These are phyloP conservation scores for Scutellaria galericulata DNA, from an alignment of 257 asterid genomes.

Conservation along the genomic window DNA sequence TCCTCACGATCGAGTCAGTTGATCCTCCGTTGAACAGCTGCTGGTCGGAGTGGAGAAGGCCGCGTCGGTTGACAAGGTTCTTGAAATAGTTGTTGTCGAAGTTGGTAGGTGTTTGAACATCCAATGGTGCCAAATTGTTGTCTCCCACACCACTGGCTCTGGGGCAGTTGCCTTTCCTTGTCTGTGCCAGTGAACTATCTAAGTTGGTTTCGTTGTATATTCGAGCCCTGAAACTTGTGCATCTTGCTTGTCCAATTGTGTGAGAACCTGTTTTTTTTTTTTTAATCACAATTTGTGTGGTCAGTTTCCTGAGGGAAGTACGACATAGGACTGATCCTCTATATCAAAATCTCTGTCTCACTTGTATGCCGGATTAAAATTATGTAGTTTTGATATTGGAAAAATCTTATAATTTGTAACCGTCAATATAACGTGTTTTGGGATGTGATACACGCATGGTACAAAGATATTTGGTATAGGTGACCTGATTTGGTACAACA, in stretches of 20 bases:
- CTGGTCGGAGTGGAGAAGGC: conserved; percentile 93
- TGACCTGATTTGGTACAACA: no score
- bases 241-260: conserved; percentile 89
- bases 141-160: conserved; percentile 63
- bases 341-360: no score
- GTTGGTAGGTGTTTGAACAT: conserved; percentile 55
- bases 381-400: no score
- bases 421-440: no score
- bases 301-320: no score
- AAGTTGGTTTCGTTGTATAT: conserved; percentile 76
- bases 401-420: no score
- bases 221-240: conserved; percentile 79
- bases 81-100: conserved; percentile 78
- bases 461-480: no score
- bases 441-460: no score
- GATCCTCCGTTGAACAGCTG: conserved; percentile 76
- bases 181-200: conserved; percentile 55
- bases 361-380: no score
- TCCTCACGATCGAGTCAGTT: conserved; percentile 55
- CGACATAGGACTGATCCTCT: no score
- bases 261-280: conserved; percentile 59
- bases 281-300: background rate
- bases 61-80: conserved; percentile 60
- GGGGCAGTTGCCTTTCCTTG: conserved; percentile 65
- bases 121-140: conserved; percentile 89